Evolutionary conservation across 73 alveolate species (phyloP).

Genomic region (Urostyla sp.): DNA sequence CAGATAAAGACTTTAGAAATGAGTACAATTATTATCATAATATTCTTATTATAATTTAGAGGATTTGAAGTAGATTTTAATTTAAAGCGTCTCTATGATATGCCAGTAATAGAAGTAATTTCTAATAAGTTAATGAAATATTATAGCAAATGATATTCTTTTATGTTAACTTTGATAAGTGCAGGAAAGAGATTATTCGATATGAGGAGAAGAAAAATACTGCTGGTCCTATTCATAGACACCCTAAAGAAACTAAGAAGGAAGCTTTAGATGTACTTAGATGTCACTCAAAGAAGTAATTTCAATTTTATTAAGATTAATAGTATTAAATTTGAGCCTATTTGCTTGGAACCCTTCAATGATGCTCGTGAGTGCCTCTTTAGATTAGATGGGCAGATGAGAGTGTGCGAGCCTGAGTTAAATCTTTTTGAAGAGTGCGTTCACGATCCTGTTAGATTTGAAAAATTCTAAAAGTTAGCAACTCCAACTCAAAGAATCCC

Average conservation of each 20-base stretch:
- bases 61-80: slow-evolving; percentile 68
- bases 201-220: slow-evolving; percentile 63
- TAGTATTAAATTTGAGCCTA: slow-evolving; percentile 64
- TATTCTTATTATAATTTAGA: neutral
- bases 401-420: slow-evolving; percentile 72
- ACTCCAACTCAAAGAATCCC: slow-evolving; percentile 69
- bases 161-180: slow-evolving; percentile 68
- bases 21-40: neutral
- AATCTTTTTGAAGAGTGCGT: slow-evolving; percentile 72
- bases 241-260: slow-evolving; percentile 64
- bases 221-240: slow-evolving; percentile 28
- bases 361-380: slow-evolving; percentile 76
- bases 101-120: slow-evolving; percentile 69
- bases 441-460: slow-evolving; percentile 71
- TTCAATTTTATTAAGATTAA: no score
- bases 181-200: slow-evolving; percentile 70
- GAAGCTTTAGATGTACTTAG: slow-evolving; percentile 65
- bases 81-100: slow-evolving; percentile 58
- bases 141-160: slow-evolving; percentile 68
- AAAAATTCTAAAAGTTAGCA: slow-evolving; percentile 62
- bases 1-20: slow-evolving; percentile 64
- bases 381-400: slow-evolving; percentile 67
- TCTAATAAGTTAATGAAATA: neutral
- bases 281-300: slow-evolving; percentile 70
- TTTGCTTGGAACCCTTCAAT: slow-evolving; percentile 66